These are phyloP conservation scores for Penicillium malachiteum DNA, from an alignment of 495 filamentous ascomycete species.

Conservation along the genomic window DNA sequence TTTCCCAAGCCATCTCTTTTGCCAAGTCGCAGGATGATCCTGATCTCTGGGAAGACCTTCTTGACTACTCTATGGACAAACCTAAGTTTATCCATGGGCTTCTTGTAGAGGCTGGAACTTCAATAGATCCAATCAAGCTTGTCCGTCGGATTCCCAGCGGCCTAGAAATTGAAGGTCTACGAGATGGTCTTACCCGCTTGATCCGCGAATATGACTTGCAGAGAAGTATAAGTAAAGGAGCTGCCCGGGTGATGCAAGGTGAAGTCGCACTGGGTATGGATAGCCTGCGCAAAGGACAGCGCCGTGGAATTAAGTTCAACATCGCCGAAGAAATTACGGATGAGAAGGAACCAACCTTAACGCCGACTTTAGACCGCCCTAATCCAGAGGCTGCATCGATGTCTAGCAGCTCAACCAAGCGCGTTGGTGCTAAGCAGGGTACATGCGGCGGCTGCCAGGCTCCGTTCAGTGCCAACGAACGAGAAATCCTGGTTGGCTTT, in stretches of 20 bases:
- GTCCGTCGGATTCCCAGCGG: conserved; percentile 90
- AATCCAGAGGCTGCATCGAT: conserved; percentile 17
- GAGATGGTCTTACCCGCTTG: conserved; percentile 80
- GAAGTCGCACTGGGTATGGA: conserved; percentile 86
- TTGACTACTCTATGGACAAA: conserved; percentile 95
- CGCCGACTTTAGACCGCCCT: conserved; percentile 35
- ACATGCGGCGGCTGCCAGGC: conserved; percentile 61
- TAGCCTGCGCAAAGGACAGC: conserved; percentile 69
- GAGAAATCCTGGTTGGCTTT: conserved; percentile 82
- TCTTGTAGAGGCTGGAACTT: conserved; percentile 88
- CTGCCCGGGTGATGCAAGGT: conserved; percentile 78
- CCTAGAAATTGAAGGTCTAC: conserved; percentile 82
- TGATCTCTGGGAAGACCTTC: conserved; percentile 90
- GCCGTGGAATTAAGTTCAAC: conserved; percentile 85
- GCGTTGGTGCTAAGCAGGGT: conserved; percentile 27
- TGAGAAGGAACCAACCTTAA: conserved; percentile 27
- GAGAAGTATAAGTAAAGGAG: conserved; percentile 83
- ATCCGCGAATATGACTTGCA: conserved; percentile 94
- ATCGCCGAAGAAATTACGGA: conserved; percentile 47
- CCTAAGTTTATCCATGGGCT: conserved; percentile 90
- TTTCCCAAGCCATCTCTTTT: conserved; percentile 88
- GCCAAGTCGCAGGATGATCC: conserved; percentile 88
- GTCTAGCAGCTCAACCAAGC: conserved; percentile 22
- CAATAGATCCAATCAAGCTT: conserved; percentile 84
- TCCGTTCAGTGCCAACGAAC: conserved; percentile 56